These are phyloP conservation scores for Thraustochytrium sp. DNA, from an alignment of 352 stramenopile species.

Conservation along the genomic window DNA sequence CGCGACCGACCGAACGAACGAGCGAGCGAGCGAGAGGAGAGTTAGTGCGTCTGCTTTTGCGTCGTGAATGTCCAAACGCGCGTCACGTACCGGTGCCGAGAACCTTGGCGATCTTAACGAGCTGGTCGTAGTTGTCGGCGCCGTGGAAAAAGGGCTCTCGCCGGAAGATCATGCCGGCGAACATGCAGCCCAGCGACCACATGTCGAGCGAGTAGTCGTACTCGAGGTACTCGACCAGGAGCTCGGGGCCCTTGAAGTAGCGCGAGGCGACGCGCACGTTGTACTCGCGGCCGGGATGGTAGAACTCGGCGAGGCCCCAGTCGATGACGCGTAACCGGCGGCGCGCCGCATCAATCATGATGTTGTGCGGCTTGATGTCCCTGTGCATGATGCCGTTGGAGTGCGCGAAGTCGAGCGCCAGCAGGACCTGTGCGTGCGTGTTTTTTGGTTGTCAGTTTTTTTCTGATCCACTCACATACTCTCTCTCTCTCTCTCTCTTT, in stretches of 20 bases:
- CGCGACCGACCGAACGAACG: constrained; percentile 62
- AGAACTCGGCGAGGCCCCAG: constrained; percentile 99
- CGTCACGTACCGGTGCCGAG: constrained; percentile 33
- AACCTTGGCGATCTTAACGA: constrained; percentile 97
- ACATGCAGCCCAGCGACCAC: constrained; percentile 97
- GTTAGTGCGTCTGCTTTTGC: background rate
- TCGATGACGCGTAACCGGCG: constrained; percentile 95
- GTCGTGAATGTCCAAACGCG: background rate
- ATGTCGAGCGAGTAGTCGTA: constrained; percentile 99
- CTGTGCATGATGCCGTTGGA: constrained; percentile 99
- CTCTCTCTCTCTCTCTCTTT: constrained; percentile 12
- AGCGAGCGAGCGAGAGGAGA: background rate
- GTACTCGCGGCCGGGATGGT: constrained; percentile 85
- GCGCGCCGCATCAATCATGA: constrained; percentile 99
- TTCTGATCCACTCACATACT: too few relatives aligned
- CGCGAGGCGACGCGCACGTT: constrained; percentile 97
- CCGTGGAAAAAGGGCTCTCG: constrained; percentile 99
- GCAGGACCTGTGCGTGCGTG: constrained; percentile 16
- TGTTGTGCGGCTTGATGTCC: constrained; percentile 99
- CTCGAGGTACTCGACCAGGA: constrained; percentile 97
- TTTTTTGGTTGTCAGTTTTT: background rate
- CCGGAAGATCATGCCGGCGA: constrained; percentile 96
- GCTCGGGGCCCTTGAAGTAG: constrained; percentile 98
- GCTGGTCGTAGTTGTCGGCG: constrained; percentile 98
- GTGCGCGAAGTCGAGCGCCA: constrained; percentile 96